Evolutionary conservation across 371 early-diverging fungal species (phyloP), one percentile per base, ranked within the genome.

Genomic region (Mitosporidium daphniae): DNA sequence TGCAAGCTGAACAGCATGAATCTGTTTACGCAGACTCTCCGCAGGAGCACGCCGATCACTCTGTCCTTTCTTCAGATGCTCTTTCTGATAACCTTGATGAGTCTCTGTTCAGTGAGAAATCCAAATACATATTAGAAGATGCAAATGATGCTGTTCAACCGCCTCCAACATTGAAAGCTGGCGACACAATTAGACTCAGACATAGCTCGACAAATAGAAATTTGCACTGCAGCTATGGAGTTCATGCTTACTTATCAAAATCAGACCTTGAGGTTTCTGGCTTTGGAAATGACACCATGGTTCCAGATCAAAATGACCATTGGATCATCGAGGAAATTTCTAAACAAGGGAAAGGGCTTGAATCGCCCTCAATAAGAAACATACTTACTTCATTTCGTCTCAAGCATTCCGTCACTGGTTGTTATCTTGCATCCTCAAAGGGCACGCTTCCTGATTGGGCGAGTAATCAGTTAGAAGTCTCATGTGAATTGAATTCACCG

Each of bases 381-480:
- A 15, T 38, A 11, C 37, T 27, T 5, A 80, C 93, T 0, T 57
- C 51, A 8, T 66, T 95, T 41, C 59, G 71, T 8, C 47, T 98
- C 27, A 56, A 65, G 15, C 82, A 91, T 41, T 43, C 41, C 4
- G 32, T 38, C 15, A 42, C 57, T 16, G 63, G 64, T n/a, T 86
- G 86, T 38, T 59, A 72, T 17, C 46, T 98, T 27, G 58, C 69
- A 5, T 53, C 62, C 21, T 45, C 59, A n/a, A 59, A 60, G 17
- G 57, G 55, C 10, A 57, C 55, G 14, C 55, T 86, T 19, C 99
- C 99, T 2, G 58, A 70, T 31, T 98, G 99, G 99, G 99, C 94
- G 7, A 84, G 75, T 53, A 61, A 63, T 31, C 98, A 98, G 45
- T 52, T 61, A 2, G 95, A 94, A 40, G 74, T 93, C 1, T 47